phyloP scores from a whole-genome alignment of 2,329 filamentous ascomycete genomes.

The Didymella pomorum region DNA sequence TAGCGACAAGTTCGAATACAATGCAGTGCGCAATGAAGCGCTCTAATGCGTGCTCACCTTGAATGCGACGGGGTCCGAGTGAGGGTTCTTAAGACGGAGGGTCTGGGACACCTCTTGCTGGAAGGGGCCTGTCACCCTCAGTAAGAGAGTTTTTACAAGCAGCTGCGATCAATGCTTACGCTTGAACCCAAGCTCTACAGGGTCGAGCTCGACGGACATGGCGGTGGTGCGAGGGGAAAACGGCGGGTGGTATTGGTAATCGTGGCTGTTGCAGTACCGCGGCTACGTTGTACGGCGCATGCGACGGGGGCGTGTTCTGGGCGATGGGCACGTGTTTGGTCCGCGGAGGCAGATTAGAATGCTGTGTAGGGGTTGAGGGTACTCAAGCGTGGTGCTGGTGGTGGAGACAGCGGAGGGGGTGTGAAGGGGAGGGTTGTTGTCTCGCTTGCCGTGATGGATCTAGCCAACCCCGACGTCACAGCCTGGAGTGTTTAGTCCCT shows the following conservation, averaged over 20 bases:
- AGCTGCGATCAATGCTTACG: constrained; percentile 65
- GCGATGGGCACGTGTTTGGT: constrained; percentile 20
- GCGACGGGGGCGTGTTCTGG: constrained; percentile 4
- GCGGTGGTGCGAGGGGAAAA: constrained; percentile 44
- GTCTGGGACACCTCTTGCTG: constrained; percentile 69
- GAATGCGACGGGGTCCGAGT: constrained; percentile 68
- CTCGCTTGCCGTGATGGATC: constrained; percentile 22
- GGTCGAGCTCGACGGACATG: constrained; percentile 97
- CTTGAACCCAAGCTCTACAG: constrained; percentile 89
- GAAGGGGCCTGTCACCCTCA: constrained; percentile 63
- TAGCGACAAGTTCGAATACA: background rate
- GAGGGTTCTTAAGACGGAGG: constrained; percentile 66
- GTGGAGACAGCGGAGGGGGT: constrained; percentile 13
- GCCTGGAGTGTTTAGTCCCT: constrained; percentile 12
- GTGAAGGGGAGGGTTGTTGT: constrained; percentile 19
- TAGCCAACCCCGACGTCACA: constrained; percentile 19
- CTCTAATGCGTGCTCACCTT: constrained; percentile 59
- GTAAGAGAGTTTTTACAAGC: constrained; percentile 17
- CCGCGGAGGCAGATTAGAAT: constrained; percentile 9
- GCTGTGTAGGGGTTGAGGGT: constrained; percentile 5
- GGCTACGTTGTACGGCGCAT: constrained; percentile 16
- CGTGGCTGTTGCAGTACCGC: constrained; percentile 21
- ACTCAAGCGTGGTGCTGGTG: constrained; percentile 9
- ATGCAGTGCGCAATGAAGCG: background rate
- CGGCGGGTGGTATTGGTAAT: constrained; percentile 43